A percentile compares a stretch with the other conserved stretches of the same genome.
These are phyloP conservation scores for Lasiosphaeriaceae sp. DNA, from an alignment of 495 filamentous ascomycete species.

Conservation along the genomic window DNA sequence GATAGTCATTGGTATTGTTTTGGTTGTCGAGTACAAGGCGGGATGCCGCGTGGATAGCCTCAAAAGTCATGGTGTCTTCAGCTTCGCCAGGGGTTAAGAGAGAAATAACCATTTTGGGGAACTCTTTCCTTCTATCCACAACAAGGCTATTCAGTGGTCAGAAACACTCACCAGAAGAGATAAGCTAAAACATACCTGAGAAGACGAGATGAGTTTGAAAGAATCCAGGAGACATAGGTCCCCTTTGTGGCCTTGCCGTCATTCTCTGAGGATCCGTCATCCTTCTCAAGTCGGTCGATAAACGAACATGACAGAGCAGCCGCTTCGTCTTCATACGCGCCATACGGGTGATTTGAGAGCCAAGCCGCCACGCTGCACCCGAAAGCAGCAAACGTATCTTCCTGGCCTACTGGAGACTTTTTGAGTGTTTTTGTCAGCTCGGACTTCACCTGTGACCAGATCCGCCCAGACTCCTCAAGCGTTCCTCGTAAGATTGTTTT, in stretches of 20 bases:
- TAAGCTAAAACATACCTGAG: constrained; percentile 9
- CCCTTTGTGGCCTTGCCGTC: constrained; percentile 14
- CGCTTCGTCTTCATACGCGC: constrained; percentile 28
- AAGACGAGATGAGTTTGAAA: constrained; percentile 15
- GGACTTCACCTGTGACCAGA: constrained; percentile 35
- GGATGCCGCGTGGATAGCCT: not conserved
- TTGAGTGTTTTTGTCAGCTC: constrained; percentile 30
- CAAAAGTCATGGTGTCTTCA: constrained; percentile 3
- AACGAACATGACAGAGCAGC: constrained; percentile 29
- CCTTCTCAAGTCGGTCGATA: constrained; percentile 28
- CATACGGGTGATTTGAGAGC: constrained; percentile 35
- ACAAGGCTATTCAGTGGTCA: constrained; percentile 15
- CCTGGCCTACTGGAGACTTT: constrained; percentile 21
- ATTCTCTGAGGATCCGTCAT: constrained; percentile 1
- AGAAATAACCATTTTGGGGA: constrained; percentile 15
- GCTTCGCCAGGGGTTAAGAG: not conserved
- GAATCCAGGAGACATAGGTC: constrained; percentile 23
- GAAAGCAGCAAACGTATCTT: constrained; percentile 40
- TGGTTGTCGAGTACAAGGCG: constrained; percentile 19
- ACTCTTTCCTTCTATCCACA: constrained; percentile 4
- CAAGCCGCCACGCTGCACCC: constrained; percentile 35
- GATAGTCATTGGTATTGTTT: constrained; percentile 15
- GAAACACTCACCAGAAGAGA: not conserved
- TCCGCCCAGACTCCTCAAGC: constrained; percentile 25
- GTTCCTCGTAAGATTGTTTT: constrained; percentile 31